Evolutionary conservation across 2,329 filamentous ascomycete genomes (phyloP).

Genomic region (Fusarium protoensiforme): DNA sequence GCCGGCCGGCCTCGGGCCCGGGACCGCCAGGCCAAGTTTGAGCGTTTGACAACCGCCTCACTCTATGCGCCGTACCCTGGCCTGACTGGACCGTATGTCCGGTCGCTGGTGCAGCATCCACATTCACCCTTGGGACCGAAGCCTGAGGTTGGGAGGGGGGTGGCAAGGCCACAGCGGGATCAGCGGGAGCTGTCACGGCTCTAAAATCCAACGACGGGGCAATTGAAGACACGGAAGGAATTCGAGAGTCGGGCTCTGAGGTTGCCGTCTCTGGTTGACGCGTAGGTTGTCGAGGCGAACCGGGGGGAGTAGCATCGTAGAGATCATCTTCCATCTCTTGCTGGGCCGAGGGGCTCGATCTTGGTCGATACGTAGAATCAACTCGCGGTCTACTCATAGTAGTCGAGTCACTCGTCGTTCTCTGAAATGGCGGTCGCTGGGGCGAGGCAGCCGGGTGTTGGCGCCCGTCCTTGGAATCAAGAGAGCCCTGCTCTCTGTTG

Average conservation of each 20-base stretch:
- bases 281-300: slow-evolving; percentile 48
- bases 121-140: slow-evolving; percentile 38
- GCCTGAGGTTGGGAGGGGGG: slow-evolving; percentile 15
- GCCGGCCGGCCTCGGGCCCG: slow-evolving; percentile 33
- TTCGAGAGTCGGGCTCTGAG: slow-evolving; percentile 9
- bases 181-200: slow-evolving; percentile 24
- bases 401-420: slow-evolving; percentile 51
- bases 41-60: slow-evolving; percentile 47
- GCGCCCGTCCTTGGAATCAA: slow-evolving; percentile 11
- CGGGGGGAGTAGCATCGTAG: slow-evolving; percentile 61
- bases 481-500: neutral
- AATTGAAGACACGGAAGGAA: slow-evolving; percentile 31
- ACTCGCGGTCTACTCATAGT: slow-evolving; percentile 39
- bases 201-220: slow-evolving; percentile 16
- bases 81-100: slow-evolving; percentile 28
- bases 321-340: slow-evolving; percentile 54
- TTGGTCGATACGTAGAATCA: slow-evolving; percentile 42
- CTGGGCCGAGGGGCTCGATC: slow-evolving; percentile 46
- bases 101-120: slow-evolving; percentile 44
- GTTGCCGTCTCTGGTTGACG: slow-evolving; percentile 2
- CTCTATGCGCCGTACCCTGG: slow-evolving; percentile 30
- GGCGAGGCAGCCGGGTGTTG: slow-evolving; percentile 10
- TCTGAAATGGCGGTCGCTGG: slow-evolving; percentile 44
- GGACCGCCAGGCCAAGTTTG: slow-evolving; percentile 60
- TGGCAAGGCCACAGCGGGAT: slow-evolving; percentile 6